Evolutionary conservation across 371 early-diverging fungal species (phyloP).

Genomic region (Nematocida parisii): DNA sequence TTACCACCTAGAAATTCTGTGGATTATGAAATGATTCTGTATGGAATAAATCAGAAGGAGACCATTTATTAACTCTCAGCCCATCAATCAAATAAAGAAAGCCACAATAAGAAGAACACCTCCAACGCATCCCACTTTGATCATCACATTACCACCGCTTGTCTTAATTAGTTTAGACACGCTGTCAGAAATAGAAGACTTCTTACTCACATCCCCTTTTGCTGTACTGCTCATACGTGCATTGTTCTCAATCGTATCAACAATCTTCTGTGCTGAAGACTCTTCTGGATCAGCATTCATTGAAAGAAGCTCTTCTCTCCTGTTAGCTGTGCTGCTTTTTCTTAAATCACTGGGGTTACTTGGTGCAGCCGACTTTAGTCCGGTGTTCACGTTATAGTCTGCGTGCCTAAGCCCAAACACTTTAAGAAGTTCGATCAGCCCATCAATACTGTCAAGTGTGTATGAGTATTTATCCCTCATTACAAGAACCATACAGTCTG

Average conservation of each 20-base stretch:
- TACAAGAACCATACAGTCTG: slow-evolving; percentile 24
- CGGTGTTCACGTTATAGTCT: slow-evolving; percentile 5
- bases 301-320: not conserved
- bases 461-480: slow-evolving; percentile 37
- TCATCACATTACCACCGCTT: not conserved
- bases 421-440: slow-evolving; percentile 6
- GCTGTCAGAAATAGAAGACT: not conserved
- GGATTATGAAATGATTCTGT: not conserved
- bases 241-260: not conserved
- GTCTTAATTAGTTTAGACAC: not conserved
- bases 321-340: not conserved
- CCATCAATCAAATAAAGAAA: slow-evolving; percentile 1
- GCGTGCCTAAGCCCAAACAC: slow-evolving; percentile 1
- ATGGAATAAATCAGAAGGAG: not conserved
- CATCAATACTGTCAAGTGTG: slow-evolving; percentile 1
- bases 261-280: not conserved
- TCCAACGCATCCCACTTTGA: not conserved
- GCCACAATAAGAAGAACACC: slow-evolving; percentile 12
- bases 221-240: not conserved
- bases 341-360: not conserved
- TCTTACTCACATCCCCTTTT: not conserved
- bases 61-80: not conserved
- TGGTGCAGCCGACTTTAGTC: not conserved
- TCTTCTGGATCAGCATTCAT: not conserved
- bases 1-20: not conserved